These are phyloP conservation scores for Eucalyptus decipiens DNA, from an alignment of 345 rosid species.

Conservation along the genomic window DNA sequence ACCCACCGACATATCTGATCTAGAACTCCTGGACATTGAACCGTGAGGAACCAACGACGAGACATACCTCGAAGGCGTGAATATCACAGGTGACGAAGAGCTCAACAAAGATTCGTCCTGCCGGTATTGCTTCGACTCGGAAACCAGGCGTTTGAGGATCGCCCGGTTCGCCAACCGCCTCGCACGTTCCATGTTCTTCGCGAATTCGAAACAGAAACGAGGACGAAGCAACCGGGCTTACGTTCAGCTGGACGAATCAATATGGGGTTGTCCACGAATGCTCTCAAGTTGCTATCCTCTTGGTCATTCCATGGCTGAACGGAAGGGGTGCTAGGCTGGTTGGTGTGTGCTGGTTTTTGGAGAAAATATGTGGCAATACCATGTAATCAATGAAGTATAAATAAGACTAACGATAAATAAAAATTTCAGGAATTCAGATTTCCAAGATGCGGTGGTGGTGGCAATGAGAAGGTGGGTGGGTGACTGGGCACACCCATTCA, in stretches of 20 bases:
- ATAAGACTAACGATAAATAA: not conserved
- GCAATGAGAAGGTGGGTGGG: constrained; percentile 3
- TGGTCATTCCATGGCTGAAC: not conserved
- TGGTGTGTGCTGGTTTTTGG: not conserved
- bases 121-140: constrained; percentile 39
- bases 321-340: not conserved
- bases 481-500: constrained; percentile 7
- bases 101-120: constrained; percentile 4
- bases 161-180: constrained; percentile 82
- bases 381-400: not conserved
- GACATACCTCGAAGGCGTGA: constrained; percentile 60
- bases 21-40: constrained; percentile 4
- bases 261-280: not conserved
- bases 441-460: constrained; percentile 19
- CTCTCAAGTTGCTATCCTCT: not conserved
- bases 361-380: not conserved
- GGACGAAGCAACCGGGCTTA: not conserved
- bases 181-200: constrained; percentile 70
- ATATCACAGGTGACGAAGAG: not conserved
- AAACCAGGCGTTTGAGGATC: constrained; percentile 44
- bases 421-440: not conserved
- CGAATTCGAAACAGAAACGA: not conserved
- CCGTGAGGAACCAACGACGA: constrained; percentile 58
- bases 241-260: not conserved
- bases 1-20: not conserved